Evolutionary conservation across 2,329 filamentous ascomycete species (phyloP).

Genomic region (Phoma herbarum): DNA sequence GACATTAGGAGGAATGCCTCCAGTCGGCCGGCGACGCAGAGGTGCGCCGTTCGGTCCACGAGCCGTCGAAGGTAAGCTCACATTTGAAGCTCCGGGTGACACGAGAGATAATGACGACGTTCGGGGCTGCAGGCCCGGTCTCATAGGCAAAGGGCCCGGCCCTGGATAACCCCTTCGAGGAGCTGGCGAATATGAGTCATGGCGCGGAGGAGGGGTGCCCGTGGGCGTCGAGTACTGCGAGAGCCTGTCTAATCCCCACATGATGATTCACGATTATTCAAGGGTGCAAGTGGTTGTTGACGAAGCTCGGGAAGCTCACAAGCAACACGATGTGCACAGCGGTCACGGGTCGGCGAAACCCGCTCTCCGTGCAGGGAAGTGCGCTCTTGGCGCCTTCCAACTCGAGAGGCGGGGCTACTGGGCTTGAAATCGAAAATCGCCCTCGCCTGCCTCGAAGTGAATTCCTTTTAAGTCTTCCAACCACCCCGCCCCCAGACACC

Average conservation of each 20-base stretch:
- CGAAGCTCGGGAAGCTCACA: background rate
- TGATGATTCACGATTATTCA: conserved; percentile 50
- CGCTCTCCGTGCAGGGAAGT: conserved; percentile 1
- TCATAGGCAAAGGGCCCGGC: conserved; percentile 72
- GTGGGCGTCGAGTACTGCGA: conserved; percentile 73
- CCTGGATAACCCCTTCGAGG: conserved; percentile 75
- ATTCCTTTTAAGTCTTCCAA: conserved; percentile 38
- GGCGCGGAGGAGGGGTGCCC: conserved; percentile 67
- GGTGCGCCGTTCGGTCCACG: conserved; percentile 73
- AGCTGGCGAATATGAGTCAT: conserved; percentile 76
- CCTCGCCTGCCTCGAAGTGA: conserved; percentile 34
- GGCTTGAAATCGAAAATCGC: conserved; percentile 37
- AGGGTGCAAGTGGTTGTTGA: conserved; percentile 6
- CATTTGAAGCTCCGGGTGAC: conserved; percentile 75
- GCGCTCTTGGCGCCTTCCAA: conserved; percentile 3
- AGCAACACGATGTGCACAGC: no score
- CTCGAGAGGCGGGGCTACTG: conserved; percentile 1
- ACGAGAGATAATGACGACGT: conserved; percentile 82
- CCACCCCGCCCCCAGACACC: conserved; percentile 41
- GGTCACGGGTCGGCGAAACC: conserved; percentile 9
- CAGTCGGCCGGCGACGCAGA: conserved; percentile 65
- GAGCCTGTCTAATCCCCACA: conserved; percentile 89
- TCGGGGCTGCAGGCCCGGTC: conserved; percentile 73
- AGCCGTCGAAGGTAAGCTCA: conserved; percentile 74
- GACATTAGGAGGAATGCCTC: conserved; percentile 62